Evolutionary conservation across 768 basidiomycete species (phyloP), one percentile per base, ranked within the genome.

Genomic region (Boletales sp.): DNA sequence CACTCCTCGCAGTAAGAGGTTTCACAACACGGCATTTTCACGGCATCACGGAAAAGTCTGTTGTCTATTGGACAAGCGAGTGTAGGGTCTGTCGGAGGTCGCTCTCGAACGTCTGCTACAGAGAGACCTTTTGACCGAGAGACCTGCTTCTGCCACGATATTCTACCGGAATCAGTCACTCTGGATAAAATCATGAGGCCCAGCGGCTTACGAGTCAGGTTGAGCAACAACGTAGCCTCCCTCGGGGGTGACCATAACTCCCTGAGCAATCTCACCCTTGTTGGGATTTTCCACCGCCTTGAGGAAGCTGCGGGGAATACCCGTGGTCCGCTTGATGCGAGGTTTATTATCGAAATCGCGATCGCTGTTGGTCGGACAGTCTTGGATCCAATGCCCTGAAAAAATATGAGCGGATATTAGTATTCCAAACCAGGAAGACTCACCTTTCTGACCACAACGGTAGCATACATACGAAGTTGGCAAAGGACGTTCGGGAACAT

Each of bases 401-500:
- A 40, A 40, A 48, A 32, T 32, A 31, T 58, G 34, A 51, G 38
- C 30, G 12, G 38, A 24, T 45, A 53, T 27, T 32, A 34, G 50
- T 31, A 29, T 14, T 21, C 48, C 41, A 27, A 29, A 9, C 6
- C 19, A 19, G 11, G 17, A 14, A 34, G 45, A 55, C 75, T 45
- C 66, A 88, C 94, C 97, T 84, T 97, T 95, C 72, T 97, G 90
- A 40, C 94, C 94, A 71, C 97, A 99, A 34, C 97, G 87, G 67
- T 98, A 98, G 66, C 97, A 99, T 4, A 98, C 94, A 72, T 99
- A 99, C 51, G 94, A 95, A 1, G 89, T 80, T 24, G 97, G 97
- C 11, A 97, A 72, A 30, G 93, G 90, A 51, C 85, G 80, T 45
- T 91, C 87, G 66, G 77, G 73, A 60, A 81, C 73, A 61, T 79